Conservation (phyloP, 495 filamentous ascomycete genomes). For the Lichina pygmaea region DNA sequence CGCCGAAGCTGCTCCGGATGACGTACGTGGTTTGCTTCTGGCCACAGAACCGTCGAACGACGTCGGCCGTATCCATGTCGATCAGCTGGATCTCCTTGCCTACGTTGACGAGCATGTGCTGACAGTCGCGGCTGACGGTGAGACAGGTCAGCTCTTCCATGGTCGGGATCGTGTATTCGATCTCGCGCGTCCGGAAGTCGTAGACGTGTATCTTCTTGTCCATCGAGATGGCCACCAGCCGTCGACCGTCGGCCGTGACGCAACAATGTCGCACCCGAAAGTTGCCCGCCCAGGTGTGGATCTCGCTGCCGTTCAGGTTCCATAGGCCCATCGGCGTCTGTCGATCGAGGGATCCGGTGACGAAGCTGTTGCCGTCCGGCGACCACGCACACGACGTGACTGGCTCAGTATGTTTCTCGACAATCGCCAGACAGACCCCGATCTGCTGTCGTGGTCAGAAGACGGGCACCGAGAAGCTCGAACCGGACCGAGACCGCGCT, state of each 20-base stretch:
- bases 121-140: conserved; percentile 53
- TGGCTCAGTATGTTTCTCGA: conserved; percentile 46
- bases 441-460: conserved; percentile 21
- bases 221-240: conserved; percentile 50
- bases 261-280: conserved; percentile 66
- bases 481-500: no score
- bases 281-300: conserved; percentile 35
- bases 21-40: conserved; percentile 44
- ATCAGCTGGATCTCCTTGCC: conserved; percentile 51
- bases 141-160: conserved; percentile 46
- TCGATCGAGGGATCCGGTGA: conserved; percentile 55
- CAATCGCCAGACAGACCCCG: conserved; percentile 31
- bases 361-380: conserved; percentile 46
- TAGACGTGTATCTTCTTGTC: conserved; percentile 52
- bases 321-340: conserved; percentile 39
- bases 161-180: conserved; percentile 44
- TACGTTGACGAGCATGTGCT: conserved; percentile 52
- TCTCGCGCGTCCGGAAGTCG: conserved; percentile 44
- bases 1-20: conserved; percentile 64
- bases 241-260: conserved; percentile 50
- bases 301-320: conserved; percentile 26
- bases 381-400: conserved; percentile 76
- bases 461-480: background rate
- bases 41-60: conserved; percentile 46
- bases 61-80: conserved; percentile 43